Evolutionary conservation across 495 filamentous ascomycete genomes (phyloP), one percentile per base, ranked within the genome.

Genomic region (Hypoxylon fragiforme): DNA sequence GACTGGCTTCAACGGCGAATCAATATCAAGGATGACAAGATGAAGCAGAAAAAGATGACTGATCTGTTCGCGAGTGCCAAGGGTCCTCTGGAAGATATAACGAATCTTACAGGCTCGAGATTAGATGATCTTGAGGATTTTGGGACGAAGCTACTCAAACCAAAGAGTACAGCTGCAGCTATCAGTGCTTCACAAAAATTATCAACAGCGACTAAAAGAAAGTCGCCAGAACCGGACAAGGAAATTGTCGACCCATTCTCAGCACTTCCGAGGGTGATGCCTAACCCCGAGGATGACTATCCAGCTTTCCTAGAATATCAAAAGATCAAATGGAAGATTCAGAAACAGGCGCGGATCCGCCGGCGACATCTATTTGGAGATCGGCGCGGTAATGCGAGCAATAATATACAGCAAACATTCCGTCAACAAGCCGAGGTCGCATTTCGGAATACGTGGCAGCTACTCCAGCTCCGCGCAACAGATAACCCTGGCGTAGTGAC

Each of bases 41-140:
- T 97, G 77, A 96, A 97, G 77, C 94, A 99, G 72, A 94, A 90
- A 76, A 97, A 97, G 73, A 88, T 99, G 81, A 97, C 94, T 0
- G 94, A 97, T 67, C 75, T 97, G 45, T 97, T 99, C 58, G 77
- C 84, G 13, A 61, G 41, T 15, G 65, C 57, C 16, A 91, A 92
- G 66, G 80, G 79, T 22, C 85, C 90, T 0, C 70, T 96, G 34
- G 80, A 82, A 21, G 87, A 91, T 50, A 85, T 89, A 34, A 79
- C 84, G 7, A 91, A 92, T 65, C 80, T 84, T 11, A 81, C 75
- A 63, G 65, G 63, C 43, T 30, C 57, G 1, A 68, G 62, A 12
- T 50, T 82, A 13, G 85, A 77, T 9, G 92, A 97, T 67, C 76
- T 97, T 54, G 95, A 97, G 63, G 94, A 97, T 69, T 90, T 89